These are phyloP conservation scores for Podila horticola DNA, from an alignment of 192 early-diverging fungal genomes.

Conservation along the genomic window DNA sequence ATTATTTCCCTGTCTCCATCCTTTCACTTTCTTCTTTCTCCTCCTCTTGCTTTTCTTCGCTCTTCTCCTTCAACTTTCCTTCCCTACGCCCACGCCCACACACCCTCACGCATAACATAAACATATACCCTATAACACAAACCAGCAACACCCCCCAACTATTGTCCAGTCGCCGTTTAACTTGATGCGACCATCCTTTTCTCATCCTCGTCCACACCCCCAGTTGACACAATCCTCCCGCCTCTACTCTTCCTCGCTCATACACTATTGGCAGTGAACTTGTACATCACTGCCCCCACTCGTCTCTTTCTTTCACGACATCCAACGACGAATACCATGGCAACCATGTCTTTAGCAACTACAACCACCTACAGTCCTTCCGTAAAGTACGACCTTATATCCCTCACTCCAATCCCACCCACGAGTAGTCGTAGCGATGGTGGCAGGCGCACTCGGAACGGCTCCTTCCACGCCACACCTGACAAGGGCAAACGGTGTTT, in stretches of 20 bases:
- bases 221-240: background rate
- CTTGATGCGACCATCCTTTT: slow-evolving; percentile 47
- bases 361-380: background rate
- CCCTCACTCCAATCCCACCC: background rate
- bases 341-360: slow-evolving; percentile 11
- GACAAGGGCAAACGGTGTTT: background rate
- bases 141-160: background rate
- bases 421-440: slow-evolving; percentile 2
- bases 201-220: slow-evolving; percentile 11
- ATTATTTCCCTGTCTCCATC: background rate
- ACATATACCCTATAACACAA: background rate
- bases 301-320: background rate
- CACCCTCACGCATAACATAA: background rate
- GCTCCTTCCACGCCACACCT: background rate
- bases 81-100: background rate
- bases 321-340: background rate
- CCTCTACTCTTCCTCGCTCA: slow-evolving; percentile 31
- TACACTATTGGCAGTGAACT: slow-evolving; percentile 50
- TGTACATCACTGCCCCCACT: background rate
- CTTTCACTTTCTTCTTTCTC: background rate
- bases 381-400: background rate
- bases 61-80: background rate
- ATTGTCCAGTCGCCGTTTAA: slow-evolving; percentile 3
- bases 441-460: background rate
- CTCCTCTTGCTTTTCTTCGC: background rate